A percentile compares a stretch with the other conserved stretches of the same genome.
These are phyloP conservation scores for Tolypocladium endophyticum DNA, from an alignment of 2,329 filamentous ascomycete genomes.

Conservation along the genomic window DNA sequence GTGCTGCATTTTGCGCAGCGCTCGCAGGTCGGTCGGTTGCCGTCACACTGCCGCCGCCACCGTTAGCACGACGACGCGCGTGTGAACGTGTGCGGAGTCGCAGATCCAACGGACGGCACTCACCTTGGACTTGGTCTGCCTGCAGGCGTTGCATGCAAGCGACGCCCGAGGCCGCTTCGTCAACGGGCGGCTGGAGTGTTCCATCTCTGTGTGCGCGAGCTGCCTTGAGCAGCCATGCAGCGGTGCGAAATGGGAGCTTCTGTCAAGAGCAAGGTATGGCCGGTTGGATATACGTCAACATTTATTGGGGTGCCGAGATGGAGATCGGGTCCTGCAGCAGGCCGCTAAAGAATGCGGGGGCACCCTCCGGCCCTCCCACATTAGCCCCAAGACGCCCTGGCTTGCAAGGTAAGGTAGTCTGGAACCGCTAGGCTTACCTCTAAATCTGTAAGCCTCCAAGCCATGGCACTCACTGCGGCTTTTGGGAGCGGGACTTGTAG, in stretches of 20 bases:
- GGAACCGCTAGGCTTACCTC: no score
- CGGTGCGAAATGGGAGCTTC: background rate
- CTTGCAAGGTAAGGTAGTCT: no score
- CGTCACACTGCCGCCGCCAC: conserved; percentile 8
- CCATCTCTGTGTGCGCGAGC: background rate
- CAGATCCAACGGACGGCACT: background rate
- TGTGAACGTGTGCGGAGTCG: no score
- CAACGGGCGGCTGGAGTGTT: conserved; percentile 7
- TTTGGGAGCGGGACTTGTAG: background rate
- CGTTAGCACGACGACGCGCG: background rate
- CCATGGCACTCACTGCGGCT: background rate
- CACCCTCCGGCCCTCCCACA: no score
- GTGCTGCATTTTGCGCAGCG: conserved; percentile 7
- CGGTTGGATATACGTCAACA: background rate
- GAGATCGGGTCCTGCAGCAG: background rate
- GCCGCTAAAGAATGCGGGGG: background rate
- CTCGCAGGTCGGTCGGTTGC: conserved; percentile 10
- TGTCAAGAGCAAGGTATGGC: background rate
- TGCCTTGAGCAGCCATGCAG: background rate
- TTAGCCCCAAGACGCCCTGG: no score
- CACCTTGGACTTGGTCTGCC: conserved; percentile 14
- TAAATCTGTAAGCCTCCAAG: no score
- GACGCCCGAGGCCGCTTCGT: conserved; percentile 11
- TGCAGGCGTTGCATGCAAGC: conserved; percentile 11
- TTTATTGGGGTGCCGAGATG: background rate